Evolutionary conservation across 164 flowering plant species (phyloP), one percentile per base, ranked within the genome.

Genomic region (Malania oleifera): DNA sequence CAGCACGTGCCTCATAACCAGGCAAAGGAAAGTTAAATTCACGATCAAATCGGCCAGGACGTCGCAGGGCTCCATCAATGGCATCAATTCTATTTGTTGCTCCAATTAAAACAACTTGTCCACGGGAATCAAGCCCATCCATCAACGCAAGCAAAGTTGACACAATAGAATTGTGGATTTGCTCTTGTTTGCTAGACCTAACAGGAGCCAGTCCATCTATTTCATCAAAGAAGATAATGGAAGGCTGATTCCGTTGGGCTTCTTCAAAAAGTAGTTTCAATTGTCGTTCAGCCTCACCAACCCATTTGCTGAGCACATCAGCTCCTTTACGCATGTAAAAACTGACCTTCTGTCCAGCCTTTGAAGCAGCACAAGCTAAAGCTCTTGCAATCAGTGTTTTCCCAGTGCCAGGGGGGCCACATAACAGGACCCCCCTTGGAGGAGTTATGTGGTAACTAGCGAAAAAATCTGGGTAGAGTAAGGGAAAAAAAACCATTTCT

Each of bases 251-350:
- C 68, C 81, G 82, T 62, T 91, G 97, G 54, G 99, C 99, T 80
- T 95, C 99, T 75, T 95, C 99, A 73, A 95, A 95, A 35, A 95
- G 90, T 62, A 95, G 63, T 72, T 95, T 95, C 70, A 95, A 70
- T 46, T 95, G 99, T 59, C 99, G 75, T 68, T 95, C 99, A 67
- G 99, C 99, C 78, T 95, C 99, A 27, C 99, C 99, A 54, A 95
- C 98, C 99, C 99, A 95, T 67, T 95, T 95, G 77, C 99, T 95
- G 51, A 95, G 96, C 52, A 95, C 99, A 73, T 95, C 99, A 65
- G 99, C 99, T 69, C 99, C 99, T 66, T 95, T 95, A 0, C 99
- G 90, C 99, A 95, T 95, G 78, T 95, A 95, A 76, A 95, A 95
- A 60, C 98, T 95, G 37, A 95, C 99, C 71, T 95, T 95, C 78